A percentile compares a stretch with the other conserved stretches of the same genome.
These are phyloP conservation scores for Paracoccidioides brasiliensis DNA, from an alignment of 2,329 filamentous ascomycete genomes.

Conservation along the genomic window DNA sequence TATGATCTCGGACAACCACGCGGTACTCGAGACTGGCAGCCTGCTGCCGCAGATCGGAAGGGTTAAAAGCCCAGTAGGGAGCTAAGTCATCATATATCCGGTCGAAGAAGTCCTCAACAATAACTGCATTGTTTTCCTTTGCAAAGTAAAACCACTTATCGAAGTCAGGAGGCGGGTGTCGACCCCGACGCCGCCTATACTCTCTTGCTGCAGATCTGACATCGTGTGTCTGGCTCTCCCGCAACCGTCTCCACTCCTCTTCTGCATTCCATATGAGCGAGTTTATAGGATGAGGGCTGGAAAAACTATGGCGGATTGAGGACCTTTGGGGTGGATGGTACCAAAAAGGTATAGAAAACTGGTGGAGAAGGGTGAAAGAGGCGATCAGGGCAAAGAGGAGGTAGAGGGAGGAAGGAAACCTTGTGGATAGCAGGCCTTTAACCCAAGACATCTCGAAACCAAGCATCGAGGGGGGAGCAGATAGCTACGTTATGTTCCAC, in stretches of 20 bases:
- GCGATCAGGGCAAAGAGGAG: neutral
- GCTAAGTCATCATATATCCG: slow-evolving; percentile 38
- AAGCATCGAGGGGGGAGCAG: neutral
- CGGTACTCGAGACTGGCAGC: slow-evolving; percentile 26
- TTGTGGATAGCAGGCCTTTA: neutral
- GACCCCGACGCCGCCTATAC: slow-evolving; percentile 33
- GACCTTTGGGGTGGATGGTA: neutral
- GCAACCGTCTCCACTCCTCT: slow-evolving; percentile 8
- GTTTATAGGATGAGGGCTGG: slow-evolving; percentile 11
- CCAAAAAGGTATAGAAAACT: neutral
- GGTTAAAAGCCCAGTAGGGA: slow-evolving; percentile 37
- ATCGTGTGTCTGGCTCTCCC: slow-evolving; percentile 21
- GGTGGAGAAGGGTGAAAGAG: neutral
- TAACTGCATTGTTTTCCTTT: slow-evolving; percentile 26
- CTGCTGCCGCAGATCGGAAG: slow-evolving; percentile 30
- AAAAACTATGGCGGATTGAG: neutral
- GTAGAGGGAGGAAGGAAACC: neutral
- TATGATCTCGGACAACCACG: slow-evolving; percentile 31
- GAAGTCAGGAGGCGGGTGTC: slow-evolving; percentile 40
- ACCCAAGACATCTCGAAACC: neutral
- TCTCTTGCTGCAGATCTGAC: slow-evolving; percentile 27
- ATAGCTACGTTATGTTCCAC: neutral
- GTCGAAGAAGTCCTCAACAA: slow-evolving; percentile 40
- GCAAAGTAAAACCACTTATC: slow-evolving; percentile 37
- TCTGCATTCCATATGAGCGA: slow-evolving; percentile 11